Base-by-base conservation (phyloP, 2,329 filamentous ascomycete species). In the Ceratocystis ficicola region DNA sequence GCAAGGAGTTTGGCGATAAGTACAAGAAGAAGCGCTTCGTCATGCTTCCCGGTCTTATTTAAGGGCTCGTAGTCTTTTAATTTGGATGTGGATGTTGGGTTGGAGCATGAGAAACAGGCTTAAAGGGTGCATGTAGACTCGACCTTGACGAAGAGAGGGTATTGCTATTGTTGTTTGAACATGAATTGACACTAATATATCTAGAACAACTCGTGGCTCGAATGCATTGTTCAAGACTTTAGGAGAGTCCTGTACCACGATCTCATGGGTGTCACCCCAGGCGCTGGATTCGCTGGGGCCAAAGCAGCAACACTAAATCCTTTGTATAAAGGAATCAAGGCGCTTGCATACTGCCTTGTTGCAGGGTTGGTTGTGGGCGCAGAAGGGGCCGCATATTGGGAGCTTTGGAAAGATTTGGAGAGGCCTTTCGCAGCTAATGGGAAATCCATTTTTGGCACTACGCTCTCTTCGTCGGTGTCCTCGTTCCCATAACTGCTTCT, bases 21-120 rank as follows among this genome's bases (percentile, higher is more conserved):
- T 99, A 99, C 79, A 92, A 93, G 86, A 92, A 87, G 80, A 97
- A 99, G 89, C 84, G 84, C 72, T 93, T 81, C 73, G 85, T 84
- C 68, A 88, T 96, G 77, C 76, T 96, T 67, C 90, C 94, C 2
- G 89, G 89, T 2, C 77, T 95, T 63, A 81, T 87, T 73, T 94
- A 78, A 77, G 63, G 10, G 22, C 8, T 5, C 15, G 10, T 22
- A 10, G 7, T 28, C 10, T 10, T 6, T 3, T 59, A 8, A 6
- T 5, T 7, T 63, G 12, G 44, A 63, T 52, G 8, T 48, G 17
- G 25, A 22, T 28, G 48, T 6, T 52, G 3, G 48, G 12, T 12
- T 28, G 55, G 22, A 8, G 7, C 52, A 5, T 30, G 28, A 17
- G 25, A 30, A 63, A 10, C 28, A 5, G 44, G 30, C 17, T 22